Base-by-base conservation (phyloP, 2,329 filamentous ascomycete species). In the Arthrobotrys musiformis region DNA sequence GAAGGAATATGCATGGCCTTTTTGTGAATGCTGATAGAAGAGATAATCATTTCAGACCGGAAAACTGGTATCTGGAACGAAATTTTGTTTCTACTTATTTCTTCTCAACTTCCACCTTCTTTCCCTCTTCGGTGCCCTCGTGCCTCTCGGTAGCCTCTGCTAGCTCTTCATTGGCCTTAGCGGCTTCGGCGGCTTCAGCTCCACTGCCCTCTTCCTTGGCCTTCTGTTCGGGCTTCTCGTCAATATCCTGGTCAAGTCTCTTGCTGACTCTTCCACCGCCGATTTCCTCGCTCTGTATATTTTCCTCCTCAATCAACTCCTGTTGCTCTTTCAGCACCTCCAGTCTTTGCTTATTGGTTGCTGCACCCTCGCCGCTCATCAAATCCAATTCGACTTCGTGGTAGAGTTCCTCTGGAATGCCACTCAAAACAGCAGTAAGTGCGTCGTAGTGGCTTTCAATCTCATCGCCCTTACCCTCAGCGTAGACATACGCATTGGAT, bases 371-470 rank as follows among this genome's bases (percentile, higher is more conserved):
- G 58, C 94, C 94, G 78, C 91, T 97, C 87, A 97, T 93, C 8
- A 99, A 93, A 86, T 99, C 95, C 33, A 99, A 91, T 85, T 98
- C 95, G 79, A 99, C 97, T 86, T 99, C 95, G 87, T 99, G 95
- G 92, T 96, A 99, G 44, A 99, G 88, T 84, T 99, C 95, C 84
- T 99, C 95, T 2, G 95, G 95, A 79, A 99, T 98, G 77, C 92
- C 94, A 44, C 93, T 96, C 44, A 99, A 87, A 4, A 99, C 95
- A 68, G 93, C 92, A 77, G 94, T 93, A 58, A 99, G 89, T 0
- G 95, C 93, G 80, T 97, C 94, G 74, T 99, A 93, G 85, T 98
- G 94, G 78, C 89, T 92, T 33, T 92, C 90, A 81, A 95, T 92
- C 82, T 97, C 93, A 58, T 88, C 86, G 60, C 94, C 92, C 81